Base-by-base conservation (phyloP, 2,329 filamentous ascomycete genomes). In the Beauveria caledonica region DNA sequence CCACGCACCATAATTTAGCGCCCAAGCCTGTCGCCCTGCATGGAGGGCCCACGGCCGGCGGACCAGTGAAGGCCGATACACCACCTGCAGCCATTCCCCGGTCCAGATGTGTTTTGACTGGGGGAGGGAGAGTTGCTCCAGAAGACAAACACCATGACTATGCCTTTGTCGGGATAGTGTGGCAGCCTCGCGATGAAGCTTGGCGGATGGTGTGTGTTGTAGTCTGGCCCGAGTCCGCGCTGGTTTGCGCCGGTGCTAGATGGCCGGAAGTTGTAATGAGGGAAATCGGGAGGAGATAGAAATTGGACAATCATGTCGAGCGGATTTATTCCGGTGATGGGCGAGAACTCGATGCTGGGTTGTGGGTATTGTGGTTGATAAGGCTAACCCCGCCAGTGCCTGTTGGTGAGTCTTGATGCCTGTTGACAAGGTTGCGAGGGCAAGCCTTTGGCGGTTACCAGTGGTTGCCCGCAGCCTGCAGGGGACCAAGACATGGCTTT, bases 1-100 rank as follows among this genome's bases (percentile, higher is more conserved):
- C 71, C 73, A 76, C 74, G 70, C 42, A 70, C 71, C 66, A 70
- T 69, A 70, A 69, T 73, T 60, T 84, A 84, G 81, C 81, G 81
- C 81, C 78, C 76, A 78, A 72, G 75, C 76, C 77, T 80, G 78
- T 77, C 75, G 70, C 68, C 69, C 72, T 73, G 71, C 72, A 75
- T 80, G 78, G 78, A 78, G 75, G 54, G 73, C 75, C 74, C 70
- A 71, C 70, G 70, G 40, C 33, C 33, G 52, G 29, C 19, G 29
- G 36, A 36, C 23, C 44, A 50, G 17, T 27, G 10, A 50, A 33
- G 56, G 21, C 27, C 25, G 48, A 29, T 36, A 36, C 40, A 53
- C 49, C 7, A 27, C 23, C 21, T 42, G 48, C 49, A 60, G 46
- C n/a, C 19, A 45, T 39, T 1, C 36, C 36, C 56, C 36, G 19